Base-by-base conservation (phyloP, 345 rosid species). In the Aquilaria malaccensis region DNA sequence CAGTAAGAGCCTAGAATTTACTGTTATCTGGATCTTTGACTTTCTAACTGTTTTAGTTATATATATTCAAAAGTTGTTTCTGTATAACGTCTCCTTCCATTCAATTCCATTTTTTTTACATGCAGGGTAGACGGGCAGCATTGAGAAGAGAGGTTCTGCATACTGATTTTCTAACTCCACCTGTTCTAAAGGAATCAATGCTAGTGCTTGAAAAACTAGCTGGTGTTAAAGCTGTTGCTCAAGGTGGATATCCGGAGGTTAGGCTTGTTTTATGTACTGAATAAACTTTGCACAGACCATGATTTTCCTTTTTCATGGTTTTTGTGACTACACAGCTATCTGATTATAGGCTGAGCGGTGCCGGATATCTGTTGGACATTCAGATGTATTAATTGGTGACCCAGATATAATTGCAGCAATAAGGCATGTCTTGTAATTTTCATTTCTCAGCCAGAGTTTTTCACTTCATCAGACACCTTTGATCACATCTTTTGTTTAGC, bases 211-310 rank as follows among this genome's bases (percentile, higher is more conserved):
- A 63, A 59, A 90, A 87, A 76, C 70, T 87, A 45, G 79, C 90
- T 74, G 88, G 87, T 65, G 67, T 84, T 71, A 86, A 78, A 70
- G 76, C 78, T 12, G 74, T 87, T 72, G 78, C 79, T 47, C 97
- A 87, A 59, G 96, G 97, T 66, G 98, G 97, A 73, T 89, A 87
- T 70, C 97, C 97, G 46, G 83, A 89, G 96, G 97, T 89, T 22
- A 1, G 4, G 37, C 64, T 29, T 45, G 6, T 52, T 58, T 61
- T 67, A 48, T 43, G 54, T 53, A 9, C 7, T 54, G 30, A 15
- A 32, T 58, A 15, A 29, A 57, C 14, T 48, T 33, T 29, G 33
- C 62, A 30, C 33, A 14, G 61, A 22, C 50, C 33, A 65, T 62
- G 22, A 60, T 22, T 30, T 31, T 66, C 61, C 37, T 49, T 41